Conservation (phyloP, 1,284 basidiomycete genomes). For the Ceratobasidium sp. region DNA sequence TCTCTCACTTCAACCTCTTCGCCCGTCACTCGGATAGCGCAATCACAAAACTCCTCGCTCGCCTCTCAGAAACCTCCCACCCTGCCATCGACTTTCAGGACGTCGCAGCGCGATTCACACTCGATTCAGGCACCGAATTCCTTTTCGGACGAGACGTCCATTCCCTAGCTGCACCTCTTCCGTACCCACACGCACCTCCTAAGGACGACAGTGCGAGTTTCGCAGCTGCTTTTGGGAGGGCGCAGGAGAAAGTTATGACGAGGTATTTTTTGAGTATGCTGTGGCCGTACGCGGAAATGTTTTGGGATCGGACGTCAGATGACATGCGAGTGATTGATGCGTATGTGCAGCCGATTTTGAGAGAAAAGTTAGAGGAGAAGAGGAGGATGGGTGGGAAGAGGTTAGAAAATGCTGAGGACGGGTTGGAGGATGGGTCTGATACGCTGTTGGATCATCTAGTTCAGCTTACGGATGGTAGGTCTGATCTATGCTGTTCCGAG, state of each 20-base stretch:
- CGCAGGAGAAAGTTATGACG: constrained; percentile 69
- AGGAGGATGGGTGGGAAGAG: constrained; percentile 53
- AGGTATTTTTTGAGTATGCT: constrained; percentile 68
- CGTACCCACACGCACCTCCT: not conserved
- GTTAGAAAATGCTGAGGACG: constrained; percentile 30
- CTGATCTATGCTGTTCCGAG: too few species aligned
- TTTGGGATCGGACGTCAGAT: constrained; percentile 68
- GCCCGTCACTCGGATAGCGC: constrained; percentile 52
- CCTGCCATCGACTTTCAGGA: constrained; percentile 64
- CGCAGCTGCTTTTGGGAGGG: constrained; percentile 72
- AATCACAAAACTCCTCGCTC: constrained; percentile 39
- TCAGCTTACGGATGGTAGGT: constrained; percentile 42
- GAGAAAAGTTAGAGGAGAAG: constrained; percentile 65
- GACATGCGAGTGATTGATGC: constrained; percentile 68
- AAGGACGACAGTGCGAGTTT: constrained; percentile 57
- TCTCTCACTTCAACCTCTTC: constrained; percentile 55
- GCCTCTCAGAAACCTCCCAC: constrained; percentile 59
- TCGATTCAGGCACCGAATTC: constrained; percentile 47
- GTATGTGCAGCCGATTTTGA: constrained; percentile 75
- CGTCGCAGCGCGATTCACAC: constrained; percentile 72
- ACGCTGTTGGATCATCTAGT: constrained; percentile 75
- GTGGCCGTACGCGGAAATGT: constrained; percentile 65
- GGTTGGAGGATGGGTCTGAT: constrained; percentile 59
- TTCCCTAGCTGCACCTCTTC: constrained; percentile 5
- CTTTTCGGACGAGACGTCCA: constrained; percentile 40